These are phyloP conservation scores for Fraxinus quadrangulata DNA, from an alignment of 257 asterid genomes.

Conservation along the genomic window DNA sequence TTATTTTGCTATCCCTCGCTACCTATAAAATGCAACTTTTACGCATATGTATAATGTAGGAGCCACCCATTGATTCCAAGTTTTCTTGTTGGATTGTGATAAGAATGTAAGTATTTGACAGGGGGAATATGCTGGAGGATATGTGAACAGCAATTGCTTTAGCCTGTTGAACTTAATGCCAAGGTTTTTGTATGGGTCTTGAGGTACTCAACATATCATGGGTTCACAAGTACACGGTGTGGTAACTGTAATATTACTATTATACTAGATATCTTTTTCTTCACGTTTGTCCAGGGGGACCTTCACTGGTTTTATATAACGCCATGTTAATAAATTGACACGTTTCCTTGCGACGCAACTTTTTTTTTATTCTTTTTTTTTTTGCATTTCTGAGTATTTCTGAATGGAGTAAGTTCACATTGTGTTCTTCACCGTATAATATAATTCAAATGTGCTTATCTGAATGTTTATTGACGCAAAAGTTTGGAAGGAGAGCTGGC, in stretches of 20 bases:
- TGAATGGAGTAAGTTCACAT: background rate
- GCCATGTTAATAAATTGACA: background rate
- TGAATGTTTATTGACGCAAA: conserved; percentile 18
- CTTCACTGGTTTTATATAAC: background rate
- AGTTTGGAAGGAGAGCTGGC: too few species aligned
- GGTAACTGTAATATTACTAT: background rate
- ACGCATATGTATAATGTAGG: background rate
- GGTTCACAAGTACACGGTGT: background rate
- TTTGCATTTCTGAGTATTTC: background rate
- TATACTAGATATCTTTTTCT: background rate
- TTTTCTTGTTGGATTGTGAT: background rate
- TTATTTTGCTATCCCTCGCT: background rate
- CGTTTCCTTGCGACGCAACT: background rate
- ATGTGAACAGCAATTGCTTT: background rate
- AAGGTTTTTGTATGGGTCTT: background rate
- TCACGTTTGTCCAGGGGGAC: background rate
- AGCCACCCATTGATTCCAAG: background rate
- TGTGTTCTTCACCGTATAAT: background rate
- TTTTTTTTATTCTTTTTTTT: background rate
- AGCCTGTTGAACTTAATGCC: background rate
- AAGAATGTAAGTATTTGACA: background rate
- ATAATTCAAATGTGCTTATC: background rate
- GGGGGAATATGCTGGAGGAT: background rate
- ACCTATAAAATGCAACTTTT: background rate
- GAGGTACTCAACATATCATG: background rate